Evolutionary conservation across 352 stramenopile genomes (phyloP).

Genomic region (Phytopythium kandeliae): DNA sequence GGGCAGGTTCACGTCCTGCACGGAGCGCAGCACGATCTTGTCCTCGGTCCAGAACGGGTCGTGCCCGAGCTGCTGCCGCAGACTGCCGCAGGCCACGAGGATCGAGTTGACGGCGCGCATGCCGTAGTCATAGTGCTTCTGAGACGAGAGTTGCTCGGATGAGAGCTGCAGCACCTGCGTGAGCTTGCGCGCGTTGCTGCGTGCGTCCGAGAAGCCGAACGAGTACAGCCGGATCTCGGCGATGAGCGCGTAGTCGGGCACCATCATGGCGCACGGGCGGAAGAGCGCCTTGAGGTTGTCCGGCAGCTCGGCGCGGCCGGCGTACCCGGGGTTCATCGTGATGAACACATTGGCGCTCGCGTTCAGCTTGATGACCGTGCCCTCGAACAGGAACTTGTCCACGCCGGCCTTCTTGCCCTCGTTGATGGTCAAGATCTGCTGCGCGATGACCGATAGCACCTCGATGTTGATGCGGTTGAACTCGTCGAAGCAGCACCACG

Average conservation of each 20-base stretch:
- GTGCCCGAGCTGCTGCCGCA: slow-evolving; percentile 86
- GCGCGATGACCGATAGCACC: slow-evolving; percentile 92
- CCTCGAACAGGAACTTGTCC: slow-evolving; percentile 93
- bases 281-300: slow-evolving; percentile 95
- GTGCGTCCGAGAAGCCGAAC: slow-evolving; percentile 89
- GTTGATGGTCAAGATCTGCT: slow-evolving; percentile 93
- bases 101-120: slow-evolving; percentile 96
- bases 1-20: slow-evolving; percentile 93
- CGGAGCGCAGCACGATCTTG: slow-evolving; percentile 89
- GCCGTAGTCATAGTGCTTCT: slow-evolving; percentile 96
- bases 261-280: slow-evolving; percentile 94
- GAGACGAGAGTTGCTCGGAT: slow-evolving; percentile 90
- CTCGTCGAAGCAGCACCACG: slow-evolving; percentile 94
- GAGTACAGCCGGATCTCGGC: slow-evolving; percentile 92
- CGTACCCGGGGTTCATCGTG: slow-evolving; percentile 96
- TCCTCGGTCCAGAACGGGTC: slow-evolving; percentile 88
- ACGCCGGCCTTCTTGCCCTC: slow-evolving; percentile 87
- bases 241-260: slow-evolving; percentile 93
- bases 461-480: slow-evolving; percentile 97
- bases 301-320: slow-evolving; percentile 91
- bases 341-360: slow-evolving; percentile 92
- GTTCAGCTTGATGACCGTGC: slow-evolving; percentile 91
- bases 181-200: slow-evolving; percentile 89
- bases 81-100: slow-evolving; percentile 88
- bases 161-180: slow-evolving; percentile 92